These are phyloP conservation scores for Scutellaria barbata DNA, from an alignment of 257 asterid genomes.

Conservation along the genomic window DNA sequence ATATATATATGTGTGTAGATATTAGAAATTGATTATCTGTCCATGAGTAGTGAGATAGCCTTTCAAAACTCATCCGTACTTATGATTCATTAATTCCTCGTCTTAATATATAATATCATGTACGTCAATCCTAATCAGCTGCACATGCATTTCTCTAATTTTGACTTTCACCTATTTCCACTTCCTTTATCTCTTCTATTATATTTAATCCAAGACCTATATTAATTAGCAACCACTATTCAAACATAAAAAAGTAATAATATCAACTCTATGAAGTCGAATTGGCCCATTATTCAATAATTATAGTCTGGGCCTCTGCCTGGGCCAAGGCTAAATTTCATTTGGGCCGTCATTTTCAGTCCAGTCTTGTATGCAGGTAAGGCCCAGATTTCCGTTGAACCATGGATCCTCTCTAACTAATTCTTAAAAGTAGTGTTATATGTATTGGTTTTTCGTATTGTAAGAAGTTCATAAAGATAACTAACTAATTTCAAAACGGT, in stretches of 20 bases:
- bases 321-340: too few species aligned
- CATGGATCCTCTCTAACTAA: too few species aligned
- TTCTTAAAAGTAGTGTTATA: too few species aligned
- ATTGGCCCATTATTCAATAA: too few species aligned
- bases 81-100: not conserved
- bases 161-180: conserved; percentile 12
- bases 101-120: not conserved
- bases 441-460: too few species aligned
- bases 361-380: too few species aligned
- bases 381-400: too few species aligned
- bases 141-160: conserved; percentile 32
- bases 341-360: conserved; percentile 1
- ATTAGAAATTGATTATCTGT: not conserved
- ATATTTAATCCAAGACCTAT: not conserved
- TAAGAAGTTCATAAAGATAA: too few species aligned
- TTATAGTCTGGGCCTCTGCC: too few species aligned
- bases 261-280: too few species aligned
- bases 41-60: not conserved
- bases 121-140: conserved; percentile 17
- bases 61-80: not conserved
- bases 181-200: not conserved
- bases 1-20: not conserved
- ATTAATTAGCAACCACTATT: not conserved
- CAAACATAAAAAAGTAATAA: too few species aligned
- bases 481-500: too few species aligned